A percentile compares a stretch with the other conserved stretches of the same genome.
Conservation (phyloP, 208 protist species). For the Crithidia expoeki region DNA sequence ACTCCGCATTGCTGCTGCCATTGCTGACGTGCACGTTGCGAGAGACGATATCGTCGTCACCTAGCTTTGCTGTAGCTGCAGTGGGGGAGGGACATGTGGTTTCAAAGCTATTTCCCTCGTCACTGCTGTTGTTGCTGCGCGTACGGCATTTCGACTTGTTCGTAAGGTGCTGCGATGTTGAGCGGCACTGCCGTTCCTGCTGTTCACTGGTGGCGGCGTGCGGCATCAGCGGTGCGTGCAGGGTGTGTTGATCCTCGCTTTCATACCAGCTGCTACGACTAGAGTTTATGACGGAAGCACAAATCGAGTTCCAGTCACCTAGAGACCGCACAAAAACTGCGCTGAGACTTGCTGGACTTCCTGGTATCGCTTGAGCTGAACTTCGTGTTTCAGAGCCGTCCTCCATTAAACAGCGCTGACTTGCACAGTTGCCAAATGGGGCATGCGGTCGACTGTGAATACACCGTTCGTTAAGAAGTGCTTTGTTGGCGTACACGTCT, state of each 20-base stretch:
- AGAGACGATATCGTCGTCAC: not conserved
- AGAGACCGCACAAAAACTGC: not conserved
- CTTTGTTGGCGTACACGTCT: not conserved
- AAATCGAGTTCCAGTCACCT: not conserved
- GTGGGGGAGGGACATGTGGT: not conserved
- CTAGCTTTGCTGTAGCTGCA: not conserved
- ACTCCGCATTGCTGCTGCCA: not conserved
- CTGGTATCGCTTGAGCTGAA: not conserved
- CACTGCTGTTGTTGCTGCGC: not conserved
- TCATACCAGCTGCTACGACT: not conserved
- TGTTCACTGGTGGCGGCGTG: not conserved
- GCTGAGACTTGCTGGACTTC: not conserved
- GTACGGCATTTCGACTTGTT: not conserved
- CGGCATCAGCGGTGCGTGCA: not conserved
- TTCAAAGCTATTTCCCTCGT: not conserved
- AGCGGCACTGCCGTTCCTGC: not conserved
- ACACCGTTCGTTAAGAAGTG: not conserved
- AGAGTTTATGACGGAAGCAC: constrained; percentile 3
- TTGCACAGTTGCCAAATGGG: constrained; percentile 27
- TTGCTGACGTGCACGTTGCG: not conserved
- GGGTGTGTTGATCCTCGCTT: not conserved
- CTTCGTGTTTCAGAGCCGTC: not conserved
- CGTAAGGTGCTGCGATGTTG: not conserved
- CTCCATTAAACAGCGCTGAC: constrained; percentile 8
- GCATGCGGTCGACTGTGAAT: not conserved